Conservation (phyloP, 768 basidiomycete species). For the Tephrocybe sp. region DNA sequence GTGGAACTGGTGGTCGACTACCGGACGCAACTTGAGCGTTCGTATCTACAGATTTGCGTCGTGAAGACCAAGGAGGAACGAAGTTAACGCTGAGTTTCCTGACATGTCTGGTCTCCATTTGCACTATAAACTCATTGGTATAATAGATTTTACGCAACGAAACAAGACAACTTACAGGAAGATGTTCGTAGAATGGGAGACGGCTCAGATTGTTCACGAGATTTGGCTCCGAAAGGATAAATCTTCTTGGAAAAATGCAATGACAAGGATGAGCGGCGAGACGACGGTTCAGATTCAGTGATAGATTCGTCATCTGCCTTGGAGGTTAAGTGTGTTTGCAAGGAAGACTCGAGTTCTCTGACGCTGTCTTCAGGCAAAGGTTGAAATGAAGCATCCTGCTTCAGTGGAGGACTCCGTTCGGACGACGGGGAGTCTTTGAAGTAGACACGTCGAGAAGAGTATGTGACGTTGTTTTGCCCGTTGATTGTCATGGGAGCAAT, state of each 20-base stretch:
- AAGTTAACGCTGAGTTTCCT: constrained; percentile 9
- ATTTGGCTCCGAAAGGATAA: constrained; percentile 14
- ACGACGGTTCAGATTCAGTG: constrained; percentile 20
- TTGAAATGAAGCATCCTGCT: not conserved
- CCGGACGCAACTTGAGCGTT: constrained; percentile 6
- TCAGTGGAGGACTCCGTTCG: not conserved
- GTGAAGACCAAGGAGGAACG: constrained; percentile 11
- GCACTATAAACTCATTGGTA: constrained; percentile 1
- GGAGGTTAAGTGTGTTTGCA: not conserved
- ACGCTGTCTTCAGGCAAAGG: not conserved
- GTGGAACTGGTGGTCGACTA: constrained; percentile 22
- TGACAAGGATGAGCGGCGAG: constrained; percentile 19
- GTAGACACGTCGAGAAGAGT: constrained; percentile 13
- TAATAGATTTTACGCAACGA: not conserved
- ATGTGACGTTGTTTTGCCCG: not conserved
- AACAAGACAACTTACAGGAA: not conserved
- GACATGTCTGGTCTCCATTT: not conserved
- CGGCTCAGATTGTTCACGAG: constrained; percentile 6
- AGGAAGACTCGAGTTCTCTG: not conserved
- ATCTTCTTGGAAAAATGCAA: constrained; percentile 16
- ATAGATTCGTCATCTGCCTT: constrained; percentile 17
- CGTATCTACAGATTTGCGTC: constrained; percentile 9
- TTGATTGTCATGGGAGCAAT: not conserved
- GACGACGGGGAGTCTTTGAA: constrained; percentile 9
- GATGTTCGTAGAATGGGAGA: not conserved